phyloP scores from a whole-genome alignment of 768 basidiomycete species.

The Lyophyllum shimeji region DNA sequence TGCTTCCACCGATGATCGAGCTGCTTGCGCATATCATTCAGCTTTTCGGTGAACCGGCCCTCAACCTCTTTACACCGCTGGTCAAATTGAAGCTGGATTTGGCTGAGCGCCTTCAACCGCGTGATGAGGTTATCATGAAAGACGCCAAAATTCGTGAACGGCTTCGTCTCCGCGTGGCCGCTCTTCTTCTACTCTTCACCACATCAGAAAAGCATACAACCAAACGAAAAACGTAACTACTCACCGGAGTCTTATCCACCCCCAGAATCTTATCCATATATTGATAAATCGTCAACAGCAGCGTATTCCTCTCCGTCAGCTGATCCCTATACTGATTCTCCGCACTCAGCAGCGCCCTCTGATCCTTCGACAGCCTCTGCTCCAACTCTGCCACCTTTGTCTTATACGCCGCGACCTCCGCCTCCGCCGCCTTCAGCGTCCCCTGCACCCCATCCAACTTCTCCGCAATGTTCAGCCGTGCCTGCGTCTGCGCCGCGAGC shows the following conservation, averaged over 20 bases:
- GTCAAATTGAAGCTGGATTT: conserved; percentile 87
- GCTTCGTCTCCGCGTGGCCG: conserved; percentile 80
- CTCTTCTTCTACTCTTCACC: conserved; percentile 59
- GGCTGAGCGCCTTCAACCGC: conserved; percentile 79
- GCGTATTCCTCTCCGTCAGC: conserved; percentile 88
- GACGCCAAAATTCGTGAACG: conserved; percentile 89
- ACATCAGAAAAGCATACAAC: not conserved
- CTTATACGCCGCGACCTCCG: conserved; percentile 60
- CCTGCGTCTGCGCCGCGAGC: conserved; percentile 84
- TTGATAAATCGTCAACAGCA: conserved; percentile 90
- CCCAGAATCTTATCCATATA: conserved; percentile 94
- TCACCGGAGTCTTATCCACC: conserved; percentile 80
- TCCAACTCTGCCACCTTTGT: conserved; percentile 75
- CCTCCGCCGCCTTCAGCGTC: conserved; percentile 63
- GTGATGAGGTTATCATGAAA: conserved; percentile 95
- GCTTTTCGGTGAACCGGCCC: conserved; percentile 64
- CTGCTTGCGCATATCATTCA: conserved; percentile 80
- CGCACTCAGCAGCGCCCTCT: conserved; percentile 63
- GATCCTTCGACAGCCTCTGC: conserved; percentile 77
- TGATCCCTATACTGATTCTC: conserved; percentile 90
- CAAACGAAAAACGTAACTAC: conserved; percentile 25
- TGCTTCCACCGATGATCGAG: conserved; percentile 88
- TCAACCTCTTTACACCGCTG: conserved; percentile 82
- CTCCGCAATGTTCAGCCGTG: conserved; percentile 81
- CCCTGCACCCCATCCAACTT: conserved; percentile 78